These are phyloP conservation scores for Fusarium poae DNA, from an alignment of 2,329 filamentous ascomycete genomes.

Conservation along the genomic window DNA sequence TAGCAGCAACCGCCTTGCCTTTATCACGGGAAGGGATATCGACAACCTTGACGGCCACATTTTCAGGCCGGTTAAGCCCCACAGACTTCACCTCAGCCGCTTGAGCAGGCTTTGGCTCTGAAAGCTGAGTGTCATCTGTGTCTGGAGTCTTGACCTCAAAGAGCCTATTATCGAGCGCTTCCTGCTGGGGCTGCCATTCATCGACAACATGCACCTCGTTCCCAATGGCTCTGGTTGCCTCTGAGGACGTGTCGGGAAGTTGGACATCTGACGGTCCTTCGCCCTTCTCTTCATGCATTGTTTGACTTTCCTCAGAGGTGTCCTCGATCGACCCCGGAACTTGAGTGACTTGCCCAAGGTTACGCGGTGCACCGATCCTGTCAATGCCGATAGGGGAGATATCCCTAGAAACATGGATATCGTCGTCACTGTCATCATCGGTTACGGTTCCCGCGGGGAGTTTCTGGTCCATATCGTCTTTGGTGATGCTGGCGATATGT, in stretches of 20 bases:
- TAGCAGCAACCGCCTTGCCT: constrained; percentile 29
- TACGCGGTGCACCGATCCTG: constrained; percentile 8
- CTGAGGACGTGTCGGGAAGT: not conserved
- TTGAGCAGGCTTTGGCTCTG: constrained; percentile 25
- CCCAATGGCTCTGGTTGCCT: not conserved
- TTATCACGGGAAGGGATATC: constrained; percentile 39
- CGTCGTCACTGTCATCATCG: constrained; percentile 33
- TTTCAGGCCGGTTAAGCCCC: constrained; percentile 18
- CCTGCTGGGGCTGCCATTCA: not conserved
- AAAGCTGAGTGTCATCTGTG: constrained; percentile 29
- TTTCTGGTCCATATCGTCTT: constrained; percentile 2
- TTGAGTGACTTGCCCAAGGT: constrained; percentile 3
- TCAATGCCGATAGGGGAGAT: constrained; percentile 18
- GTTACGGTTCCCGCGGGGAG: not conserved
- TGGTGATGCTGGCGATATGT: not conserved
- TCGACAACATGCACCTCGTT: not conserved
- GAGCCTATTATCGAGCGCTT: constrained; percentile 13
- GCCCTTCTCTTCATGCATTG: not conserved
- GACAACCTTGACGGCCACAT: constrained; percentile 29
- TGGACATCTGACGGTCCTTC: not conserved
- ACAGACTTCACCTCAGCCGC: constrained; percentile 23
- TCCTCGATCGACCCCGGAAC: not conserved
- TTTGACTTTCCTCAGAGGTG: constrained; percentile 1
- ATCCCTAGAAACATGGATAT: constrained; percentile 12
- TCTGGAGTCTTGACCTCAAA: constrained; percentile 24